Conservation (phyloP, 164 flowering plant genomes). For the Litsea cubeba region DNA sequence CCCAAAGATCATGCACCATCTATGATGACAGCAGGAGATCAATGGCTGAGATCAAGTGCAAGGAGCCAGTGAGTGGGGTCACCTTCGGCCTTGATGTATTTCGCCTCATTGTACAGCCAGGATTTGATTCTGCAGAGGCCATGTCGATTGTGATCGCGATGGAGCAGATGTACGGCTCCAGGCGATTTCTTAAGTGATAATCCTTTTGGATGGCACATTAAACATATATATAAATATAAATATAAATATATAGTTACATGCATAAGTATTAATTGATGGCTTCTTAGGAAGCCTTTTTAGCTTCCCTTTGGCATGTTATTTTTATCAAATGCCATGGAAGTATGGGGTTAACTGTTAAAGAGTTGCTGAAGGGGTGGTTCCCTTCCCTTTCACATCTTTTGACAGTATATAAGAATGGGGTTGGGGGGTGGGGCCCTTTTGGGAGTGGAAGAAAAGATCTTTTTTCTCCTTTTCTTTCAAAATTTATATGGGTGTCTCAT, state of each 20-base stretch:
- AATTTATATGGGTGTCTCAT: not conserved
- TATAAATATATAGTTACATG: too few relatives aligned
- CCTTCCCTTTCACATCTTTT: not conserved
- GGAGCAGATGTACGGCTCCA: slow-evolving; percentile 70
- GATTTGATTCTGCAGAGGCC: slow-evolving; percentile 44
- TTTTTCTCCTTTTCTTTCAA: not conserved
- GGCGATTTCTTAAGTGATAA: not conserved
- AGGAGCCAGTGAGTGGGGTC: slow-evolving; percentile 55
- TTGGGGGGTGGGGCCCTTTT: not conserved
- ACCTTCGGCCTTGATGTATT: slow-evolving; percentile 65
- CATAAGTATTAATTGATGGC: not conserved
- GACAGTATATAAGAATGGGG: too few relatives aligned
- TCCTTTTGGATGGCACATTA: too few relatives aligned
- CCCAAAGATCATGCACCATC: slow-evolving; percentile 47
- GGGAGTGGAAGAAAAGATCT: not conserved
- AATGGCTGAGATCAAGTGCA: slow-evolving; percentile 60
- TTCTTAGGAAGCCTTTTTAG: not conserved
- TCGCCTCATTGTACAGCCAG: slow-evolving; percentile 51
- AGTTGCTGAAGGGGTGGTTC: not conserved
- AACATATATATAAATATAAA: too few relatives aligned
- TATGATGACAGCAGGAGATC: slow-evolving; percentile 40
- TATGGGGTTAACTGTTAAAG: not conserved
- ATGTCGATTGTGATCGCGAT: slow-evolving; percentile 75
- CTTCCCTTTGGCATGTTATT: not conserved
- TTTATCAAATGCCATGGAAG: not conserved